Evolutionary conservation across 495 filamentous ascomycete species (phyloP), one percentile per base, ranked within the genome.

Genomic region (Hypoxylon subgilvum): DNA sequence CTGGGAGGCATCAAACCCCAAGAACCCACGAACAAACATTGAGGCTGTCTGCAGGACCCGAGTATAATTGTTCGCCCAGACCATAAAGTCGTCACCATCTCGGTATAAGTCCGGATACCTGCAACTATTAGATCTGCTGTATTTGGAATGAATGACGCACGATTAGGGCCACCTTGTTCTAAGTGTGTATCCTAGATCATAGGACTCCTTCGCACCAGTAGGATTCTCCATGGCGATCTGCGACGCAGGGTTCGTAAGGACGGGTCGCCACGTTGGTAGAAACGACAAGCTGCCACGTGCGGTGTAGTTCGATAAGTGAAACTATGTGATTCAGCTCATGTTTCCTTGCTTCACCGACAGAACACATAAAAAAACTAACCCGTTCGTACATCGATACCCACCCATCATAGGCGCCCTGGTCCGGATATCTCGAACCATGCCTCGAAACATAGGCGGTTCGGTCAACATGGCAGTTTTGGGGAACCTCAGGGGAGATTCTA

Each of bases 21-120:
- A 67, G 52, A 80, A 84, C 13, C 82, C 82, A 9, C 75, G 71
- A 30, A 79, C 72, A 57, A 84, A 84, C 47, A 81, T 75, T 35
- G 76, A 69, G 22, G 82, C 76, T 60, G 79, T 76, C 67, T 83
- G 68, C 45, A 85, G 74, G 4, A 81, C 78, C 7, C 74, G 73
- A 32, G 75, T 72, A 60, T 84, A 84, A 41, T 81, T 74, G 57
- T 86, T 86, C 4, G 79, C 78, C 82, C 82, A 86, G 7, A 81
- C 68, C 5, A 75, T 63, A 70, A 85, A 84, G 0, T 74, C 74
- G 10, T 74, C 75, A 35, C 79, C 80, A 36, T 83, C 77, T 14
- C 64, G 61, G 63, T 86, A 86, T 30, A 85, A 76, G n/a, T 73
- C 50, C 10, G 82, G 82, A 52, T 85, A 82, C 50, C 67, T 63